Evolutionary conservation across 1,284 basidiomycete species (phyloP), one percentile per base, ranked within the genome.

Genomic region (Neotropicomus parvogracilis): DNA sequence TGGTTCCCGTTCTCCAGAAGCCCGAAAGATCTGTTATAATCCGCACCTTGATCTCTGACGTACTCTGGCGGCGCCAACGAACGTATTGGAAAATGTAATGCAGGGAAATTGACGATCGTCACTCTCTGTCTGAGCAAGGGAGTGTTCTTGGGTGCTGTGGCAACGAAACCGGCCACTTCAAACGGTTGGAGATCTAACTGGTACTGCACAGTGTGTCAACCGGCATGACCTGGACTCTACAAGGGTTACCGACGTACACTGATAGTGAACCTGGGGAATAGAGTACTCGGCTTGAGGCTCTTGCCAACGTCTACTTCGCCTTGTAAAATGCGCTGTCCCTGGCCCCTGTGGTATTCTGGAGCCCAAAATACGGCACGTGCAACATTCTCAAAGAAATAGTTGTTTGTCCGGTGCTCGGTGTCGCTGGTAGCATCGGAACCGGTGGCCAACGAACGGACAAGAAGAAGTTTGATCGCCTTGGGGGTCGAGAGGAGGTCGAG

Each of bases 11-110:
- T 80, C 58, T 80, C 78, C 55, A 80, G 60, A 32, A 75, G 72
- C 11, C 78, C 78, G 29, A 78, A 64, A 8, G 74, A 70, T 31
- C 70, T 74, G 54, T 77, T 79, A 58, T 77, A 81, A 59, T 81
- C 72, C 19, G 66, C 69, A 36, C 63, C 68, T 31, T 67, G 58
- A 14, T 69, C 66, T 33, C 67, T 70, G 34, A 69, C 70, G 53
- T 81, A 82, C 20, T 75, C 76, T 12, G 78, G 79, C 4, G 80
- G 80, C 3, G 76, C 75, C 54, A 74, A 74, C n/a, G 78, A 78
- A 21, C 66, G 67, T 17, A 70, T 67, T 1, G 55, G 46, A 32
- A 77, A 50, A 5, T 77, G 78, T 6, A 67, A 62, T 3, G 72
- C 61, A 29, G 73, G 70, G 35, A 69, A 67, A 13, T 74, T 71